Percentiles rank a stretch among this genome's conserved stretches.
phyloP scores from a whole-genome alignment of 2,329 filamentous ascomycete species.

The Fusarium siculi region DNA sequence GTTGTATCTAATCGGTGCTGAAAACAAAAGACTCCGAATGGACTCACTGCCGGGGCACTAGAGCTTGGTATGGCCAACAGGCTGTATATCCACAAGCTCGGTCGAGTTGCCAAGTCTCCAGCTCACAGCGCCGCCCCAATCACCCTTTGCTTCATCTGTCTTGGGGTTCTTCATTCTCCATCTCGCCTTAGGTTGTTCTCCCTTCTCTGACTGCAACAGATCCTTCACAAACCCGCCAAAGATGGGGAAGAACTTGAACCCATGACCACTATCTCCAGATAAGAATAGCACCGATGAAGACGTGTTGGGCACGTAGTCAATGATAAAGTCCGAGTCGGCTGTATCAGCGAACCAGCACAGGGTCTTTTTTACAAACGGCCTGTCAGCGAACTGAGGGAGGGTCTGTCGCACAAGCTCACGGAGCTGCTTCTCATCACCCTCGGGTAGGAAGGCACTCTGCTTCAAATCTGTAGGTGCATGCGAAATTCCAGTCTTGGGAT shows the following conservation, averaged over 20 bases:
- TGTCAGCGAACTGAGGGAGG: slow-evolving; percentile 61
- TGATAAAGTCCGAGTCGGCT: slow-evolving; percentile 67
- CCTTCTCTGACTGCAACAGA: slow-evolving; percentile 54
- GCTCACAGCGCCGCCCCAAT: slow-evolving; percentile 49
- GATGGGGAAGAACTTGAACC: slow-evolving; percentile 71
- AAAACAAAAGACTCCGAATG: neutral
- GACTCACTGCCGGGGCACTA: neutral
- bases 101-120: slow-evolving; percentile 51
- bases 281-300: slow-evolving; percentile 59
- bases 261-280: slow-evolving; percentile 70
- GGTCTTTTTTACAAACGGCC: slow-evolving; percentile 65
- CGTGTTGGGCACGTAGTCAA: slow-evolving; percentile 66
- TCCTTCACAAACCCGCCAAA: slow-evolving; percentile 65
- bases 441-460: slow-evolving; percentile 61
- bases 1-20: accelerated
- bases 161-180: slow-evolving; percentile 63
- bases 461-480: slow-evolving; percentile 47
- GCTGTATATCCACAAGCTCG: slow-evolving; percentile 39
- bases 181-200: slow-evolving; percentile 54
- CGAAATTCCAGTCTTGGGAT: slow-evolving; percentile 49
- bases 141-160: slow-evolving; percentile 16
- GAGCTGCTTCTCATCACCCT: slow-evolving; percentile 62
- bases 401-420: slow-evolving; percentile 62
- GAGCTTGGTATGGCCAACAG: slow-evolving; percentile 9
- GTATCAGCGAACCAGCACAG: slow-evolving; percentile 75